phyloP scores from a whole-genome alignment of 2,329 filamentous ascomycete genomes.

The Colletotrichum coccodes region DNA sequence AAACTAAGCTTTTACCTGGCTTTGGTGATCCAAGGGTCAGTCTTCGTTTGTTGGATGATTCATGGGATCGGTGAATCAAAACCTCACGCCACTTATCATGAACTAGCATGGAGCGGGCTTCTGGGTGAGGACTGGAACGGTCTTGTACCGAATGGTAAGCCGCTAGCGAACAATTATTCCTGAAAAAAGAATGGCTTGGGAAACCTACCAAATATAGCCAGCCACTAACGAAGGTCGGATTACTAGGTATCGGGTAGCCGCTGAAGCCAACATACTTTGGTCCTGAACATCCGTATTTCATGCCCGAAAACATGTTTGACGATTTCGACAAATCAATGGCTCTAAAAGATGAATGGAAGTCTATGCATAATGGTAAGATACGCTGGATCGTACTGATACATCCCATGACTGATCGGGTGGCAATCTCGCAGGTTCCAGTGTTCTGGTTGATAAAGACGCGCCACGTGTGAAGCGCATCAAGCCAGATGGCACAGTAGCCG shows the following conservation, averaged over 20 bases:
- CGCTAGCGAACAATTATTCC: too few relatives aligned
- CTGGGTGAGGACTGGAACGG: background rate
- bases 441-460: background rate
- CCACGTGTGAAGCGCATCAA: background rate
- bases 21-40: background rate
- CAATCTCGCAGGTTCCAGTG: background rate
- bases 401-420: background rate
- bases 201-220: background rate
- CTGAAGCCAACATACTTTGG: background rate
- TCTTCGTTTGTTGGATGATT: background rate
- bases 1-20: background rate
- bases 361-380: background rate
- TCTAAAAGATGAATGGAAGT: background rate
- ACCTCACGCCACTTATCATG: background rate
- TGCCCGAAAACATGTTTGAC: background rate
- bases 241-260: background rate
- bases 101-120: background rate
- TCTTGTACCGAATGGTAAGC: background rate
- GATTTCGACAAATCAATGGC: background rate
- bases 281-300: background rate
- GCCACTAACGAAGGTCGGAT: background rate
- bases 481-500: background rate
- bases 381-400: background rate
- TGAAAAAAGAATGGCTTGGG: background rate
- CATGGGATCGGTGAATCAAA: too few relatives aligned